Percentiles rank a stretch among this genome's conserved stretches.
Evolutionary conservation across 257 asterid species (phyloP).

Genomic region (Voacanga thouarsii): DNA sequence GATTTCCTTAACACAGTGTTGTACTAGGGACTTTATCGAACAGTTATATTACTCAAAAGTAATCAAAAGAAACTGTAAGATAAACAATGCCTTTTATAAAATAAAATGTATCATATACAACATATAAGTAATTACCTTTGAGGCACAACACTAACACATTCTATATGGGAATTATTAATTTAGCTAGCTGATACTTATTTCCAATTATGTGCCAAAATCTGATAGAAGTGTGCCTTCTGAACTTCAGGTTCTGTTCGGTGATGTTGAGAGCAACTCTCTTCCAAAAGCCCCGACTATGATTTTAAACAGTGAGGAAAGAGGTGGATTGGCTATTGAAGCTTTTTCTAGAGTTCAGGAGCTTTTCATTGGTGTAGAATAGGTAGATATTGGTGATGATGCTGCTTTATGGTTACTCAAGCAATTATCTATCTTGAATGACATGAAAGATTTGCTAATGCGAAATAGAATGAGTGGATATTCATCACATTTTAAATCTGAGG

Average conservation of each 20-base stretch:
- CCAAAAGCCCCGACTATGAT: constrained; percentile 59
- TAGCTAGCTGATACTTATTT: constrained; percentile 13
- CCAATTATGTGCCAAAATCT: constrained; percentile 15
- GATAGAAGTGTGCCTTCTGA: constrained; percentile 17
- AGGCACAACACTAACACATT: no score
- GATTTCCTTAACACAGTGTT: no score
- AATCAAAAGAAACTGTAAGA: no score
- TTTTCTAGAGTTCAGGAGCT: constrained; percentile 91
- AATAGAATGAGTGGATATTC: constrained; percentile 72
- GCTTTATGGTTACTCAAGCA: constrained; percentile 92
- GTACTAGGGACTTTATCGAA: no score
- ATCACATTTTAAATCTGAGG: constrained; percentile 90
- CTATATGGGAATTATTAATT: constrained; percentile 11
- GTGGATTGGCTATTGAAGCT: constrained; percentile 94
- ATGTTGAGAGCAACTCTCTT: constrained; percentile 72
- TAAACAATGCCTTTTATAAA: no score
- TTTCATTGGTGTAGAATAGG: constrained; percentile 86
- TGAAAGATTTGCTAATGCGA: constrained; percentile 72
- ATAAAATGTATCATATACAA: no score
- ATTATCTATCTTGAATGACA: constrained; percentile 69
- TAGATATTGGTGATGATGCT: constrained; percentile 81
- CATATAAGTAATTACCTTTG: no score
- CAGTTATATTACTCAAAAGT: no score
- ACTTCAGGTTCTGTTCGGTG: constrained; percentile 84
- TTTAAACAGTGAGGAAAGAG: constrained; percentile 81